These are phyloP conservation scores for Fusarium euwallaceae DNA, from an alignment of 2,329 filamentous ascomycete species.

Conservation along the genomic window DNA sequence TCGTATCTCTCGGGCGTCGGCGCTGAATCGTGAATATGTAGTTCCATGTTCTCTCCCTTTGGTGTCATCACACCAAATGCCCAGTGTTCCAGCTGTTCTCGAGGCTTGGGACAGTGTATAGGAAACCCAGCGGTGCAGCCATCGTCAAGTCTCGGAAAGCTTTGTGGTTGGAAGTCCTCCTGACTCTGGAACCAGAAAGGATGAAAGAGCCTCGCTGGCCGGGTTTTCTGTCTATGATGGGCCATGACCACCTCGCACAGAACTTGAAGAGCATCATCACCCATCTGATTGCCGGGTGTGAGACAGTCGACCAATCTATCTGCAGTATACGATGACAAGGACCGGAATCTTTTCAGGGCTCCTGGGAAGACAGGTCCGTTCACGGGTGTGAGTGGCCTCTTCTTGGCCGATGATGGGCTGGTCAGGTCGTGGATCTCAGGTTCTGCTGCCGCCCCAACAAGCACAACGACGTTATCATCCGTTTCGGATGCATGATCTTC, in stretches of 20 bases:
- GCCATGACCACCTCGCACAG: neutral
- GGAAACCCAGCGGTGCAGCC: neutral
- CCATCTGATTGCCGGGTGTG: neutral
- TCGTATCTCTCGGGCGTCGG: neutral
- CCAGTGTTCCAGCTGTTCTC: neutral
- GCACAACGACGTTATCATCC: neutral
- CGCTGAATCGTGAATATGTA: neutral
- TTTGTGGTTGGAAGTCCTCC: neutral
- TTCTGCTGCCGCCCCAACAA: neutral
- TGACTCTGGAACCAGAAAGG: neutral
- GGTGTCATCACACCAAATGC: neutral
- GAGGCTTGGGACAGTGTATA: neutral
- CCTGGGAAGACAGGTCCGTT: neutral
- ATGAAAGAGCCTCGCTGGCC: neutral
- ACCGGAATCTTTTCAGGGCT: neutral
- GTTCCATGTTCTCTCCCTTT: neutral
- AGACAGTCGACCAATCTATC: neutral
- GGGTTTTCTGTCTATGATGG: neutral
- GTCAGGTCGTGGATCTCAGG: neutral
- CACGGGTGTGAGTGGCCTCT: neutral
- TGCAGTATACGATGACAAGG: neutral
- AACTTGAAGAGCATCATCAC: neutral
- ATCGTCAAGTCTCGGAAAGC: neutral
- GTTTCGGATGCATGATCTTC: neutral
- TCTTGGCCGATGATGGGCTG: neutral